Base-by-base conservation (phyloP, 352 stramenopile genomes). In the Phytopythium mirpurense region DNA sequence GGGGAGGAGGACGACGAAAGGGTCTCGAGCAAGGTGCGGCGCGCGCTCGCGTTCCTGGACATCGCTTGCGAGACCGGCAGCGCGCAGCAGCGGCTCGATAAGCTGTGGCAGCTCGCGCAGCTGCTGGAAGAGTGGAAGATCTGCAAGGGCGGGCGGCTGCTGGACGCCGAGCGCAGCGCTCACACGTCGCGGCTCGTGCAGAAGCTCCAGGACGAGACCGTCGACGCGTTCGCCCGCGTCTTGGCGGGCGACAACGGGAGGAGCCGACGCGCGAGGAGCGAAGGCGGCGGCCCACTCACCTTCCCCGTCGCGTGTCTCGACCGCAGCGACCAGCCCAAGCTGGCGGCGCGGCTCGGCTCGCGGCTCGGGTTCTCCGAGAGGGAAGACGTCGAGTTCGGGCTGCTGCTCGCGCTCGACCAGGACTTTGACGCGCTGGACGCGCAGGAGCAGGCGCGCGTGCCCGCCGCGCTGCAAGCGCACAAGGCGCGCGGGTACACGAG, bases 91-190 rank as follows among this genome's bases (percentile, higher is more conserved):
- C 67, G 78, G 2, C 68, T 93, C 14, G 70, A 71, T 11, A 93
- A 89, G 56, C 57, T 93, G 21, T 93, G 78, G 79, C 70, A 84
- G 54, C 81, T 77, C 49, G 74, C 80, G 46, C 79, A 93, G 57
- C 58, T 76, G 26, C 59, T 93, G 19, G 78, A 90, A 51, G 74
- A 90, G 63, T 85, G 72, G 70, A 90, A 86, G 37, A 60, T 90
- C n/a, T 73, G 74, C 49, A 90, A 88, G 61, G 54, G 56, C 21
- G 83, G 83, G 0, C 68, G 80, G 12, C 62, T 90, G 36, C 23
- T 90, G 2, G 78, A 93, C 14, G 80, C 68, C 2, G 79, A 88
- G 50, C 77, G 60, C 52, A 78, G 64, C 0, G 50, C 76, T 0
- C 62, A 68, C 42, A 90, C 73, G 18, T 52, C 77, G 11, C 51